phyloP scores from a whole-genome alignment of 495 filamentous ascomycete species.

The Xylaria sp. region DNA sequence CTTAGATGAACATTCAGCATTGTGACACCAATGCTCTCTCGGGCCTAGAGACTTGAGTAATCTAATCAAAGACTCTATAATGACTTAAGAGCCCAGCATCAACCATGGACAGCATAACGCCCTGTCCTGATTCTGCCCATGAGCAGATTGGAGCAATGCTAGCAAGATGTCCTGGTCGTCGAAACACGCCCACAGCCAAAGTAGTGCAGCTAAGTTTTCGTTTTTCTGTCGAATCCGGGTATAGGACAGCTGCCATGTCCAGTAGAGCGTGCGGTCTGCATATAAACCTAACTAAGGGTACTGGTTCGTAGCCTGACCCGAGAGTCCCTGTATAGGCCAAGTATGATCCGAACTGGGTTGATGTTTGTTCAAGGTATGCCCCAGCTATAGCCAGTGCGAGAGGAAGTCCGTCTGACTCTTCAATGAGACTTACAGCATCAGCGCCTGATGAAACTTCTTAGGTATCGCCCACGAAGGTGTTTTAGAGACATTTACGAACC shows the following conservation, averaged over 20 bases:
- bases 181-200: constrained; percentile 8
- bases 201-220: constrained; percentile 14
- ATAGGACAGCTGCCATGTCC: constrained; percentile 56
- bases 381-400: constrained; percentile 10
- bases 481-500: too few species aligned
- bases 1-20: background rate
- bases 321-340: background rate
- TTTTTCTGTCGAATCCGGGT: constrained; percentile 47
- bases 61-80: too few species aligned
- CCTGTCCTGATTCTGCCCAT: too few species aligned
- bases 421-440: background rate
- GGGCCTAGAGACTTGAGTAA: too few species aligned
- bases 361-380: constrained; percentile 8
- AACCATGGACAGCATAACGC: too few species aligned
- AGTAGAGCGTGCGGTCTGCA: constrained; percentile 43
- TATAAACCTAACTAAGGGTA: background rate
- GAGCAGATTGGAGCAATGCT: background rate
- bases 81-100: too few species aligned
- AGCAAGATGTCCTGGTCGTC: background rate
- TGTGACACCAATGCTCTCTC: too few species aligned
- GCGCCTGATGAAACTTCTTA: background rate
- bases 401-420: background rate
- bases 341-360: background rate
- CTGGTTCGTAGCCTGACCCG: background rate
- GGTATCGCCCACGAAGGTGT: too few species aligned